Percentiles rank a stretch among this genome's conserved stretches.
Conservation (phyloP, 2,329 filamentous ascomycete genomes). For the Ceratocystis destructans region DNA sequence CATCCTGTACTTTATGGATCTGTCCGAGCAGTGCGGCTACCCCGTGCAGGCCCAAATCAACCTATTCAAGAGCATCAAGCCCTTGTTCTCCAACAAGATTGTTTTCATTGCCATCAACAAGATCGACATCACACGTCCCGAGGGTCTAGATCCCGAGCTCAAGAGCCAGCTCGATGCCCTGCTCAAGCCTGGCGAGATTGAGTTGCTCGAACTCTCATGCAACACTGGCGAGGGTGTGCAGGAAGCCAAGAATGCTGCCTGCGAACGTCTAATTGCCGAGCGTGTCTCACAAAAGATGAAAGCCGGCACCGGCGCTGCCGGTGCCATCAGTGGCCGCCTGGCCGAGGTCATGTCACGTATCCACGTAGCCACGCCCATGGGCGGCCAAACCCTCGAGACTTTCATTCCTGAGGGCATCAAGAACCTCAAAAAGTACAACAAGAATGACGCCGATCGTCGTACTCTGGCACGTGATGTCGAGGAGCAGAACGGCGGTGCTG, state of each 20-base stretch:
- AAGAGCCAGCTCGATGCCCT: conserved; percentile 67
- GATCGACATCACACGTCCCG: conserved; percentile 79
- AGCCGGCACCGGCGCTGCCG: conserved; percentile 66
- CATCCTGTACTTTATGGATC: conserved; percentile 96
- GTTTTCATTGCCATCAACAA: conserved; percentile 98
- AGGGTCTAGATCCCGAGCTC: conserved; percentile 69
- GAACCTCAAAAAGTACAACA: conserved; percentile 76
- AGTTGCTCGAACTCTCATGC: conserved; percentile 86
- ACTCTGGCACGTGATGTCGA: conserved; percentile 76
- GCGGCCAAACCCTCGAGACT: conserved; percentile 61
- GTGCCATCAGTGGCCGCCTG: conserved; percentile 64
- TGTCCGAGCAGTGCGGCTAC: conserved; percentile 94
- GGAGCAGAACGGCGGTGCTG: conserved; percentile 82
- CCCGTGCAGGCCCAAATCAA: conserved; percentile 83
- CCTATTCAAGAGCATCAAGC: conserved; percentile 92
- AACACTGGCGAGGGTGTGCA: conserved; percentile 90
- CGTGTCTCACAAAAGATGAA: conserved; percentile 93
- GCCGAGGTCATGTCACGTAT: conserved; percentile 88
- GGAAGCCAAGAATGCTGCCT: conserved; percentile 86
- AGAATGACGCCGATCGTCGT: conserved; percentile 69
- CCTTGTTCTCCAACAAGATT: conserved; percentile 91
- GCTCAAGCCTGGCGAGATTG: conserved; percentile 75
- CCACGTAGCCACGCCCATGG: conserved; percentile 89
- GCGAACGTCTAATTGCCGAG: conserved; percentile 83
- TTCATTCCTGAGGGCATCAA: conserved; percentile 81